Base-by-base conservation (phyloP, 2,329 filamentous ascomycete species). In the Ceratocystis cubensis region DNA sequence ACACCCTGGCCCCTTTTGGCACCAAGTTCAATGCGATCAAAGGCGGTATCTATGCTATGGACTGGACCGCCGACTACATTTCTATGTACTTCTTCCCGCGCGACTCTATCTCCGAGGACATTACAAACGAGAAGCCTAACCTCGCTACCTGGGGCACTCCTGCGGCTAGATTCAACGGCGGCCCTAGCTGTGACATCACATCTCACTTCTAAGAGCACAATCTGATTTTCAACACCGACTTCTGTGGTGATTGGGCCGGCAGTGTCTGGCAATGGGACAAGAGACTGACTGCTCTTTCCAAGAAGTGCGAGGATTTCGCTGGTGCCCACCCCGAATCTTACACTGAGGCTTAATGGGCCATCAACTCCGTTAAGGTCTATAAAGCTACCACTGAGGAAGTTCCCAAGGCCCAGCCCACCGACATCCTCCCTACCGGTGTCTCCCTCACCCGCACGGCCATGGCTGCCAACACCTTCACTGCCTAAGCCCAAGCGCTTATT, bases 21-120 rank as follows among this genome's bases (percentile, higher is more conserved):
- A 77, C 82, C 28, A 84, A 81, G 7, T 91, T 95, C 79, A 94
- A 94, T 75, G 77, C 77, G 28, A 80, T 76, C 37, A 80, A 81
- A 7, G 88, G 88, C 30, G 89, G 88, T 48, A 79, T 91, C 59
- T 91, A 88, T 71, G 88, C 84, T 44, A 83, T 87, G 66, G 85
- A 91, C 75, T 96, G 91, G 89, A 90, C 87, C 1, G 80, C 81
- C 41, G 73, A 81, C 0, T 80, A 80, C 69, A 94, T 97, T 74
- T 81, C 81, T 50, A 80, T 96, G 70, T 96, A 86, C 84, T 93
- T 90, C 81, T 96, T 96, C 76, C 80, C 86, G 0, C 86, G 89
- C 68, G 75, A 74, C 69, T 73, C 74, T 15, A 83, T 92, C 67
- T 89, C 89, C 0, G 71, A 75, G 2, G 86, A 92, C 73, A 84